Percentiles rank a stretch among this genome's conserved stretches.
Conservation (phyloP, 768 basidiomycete genomes). For the Pisolithus tinctorius region DNA sequence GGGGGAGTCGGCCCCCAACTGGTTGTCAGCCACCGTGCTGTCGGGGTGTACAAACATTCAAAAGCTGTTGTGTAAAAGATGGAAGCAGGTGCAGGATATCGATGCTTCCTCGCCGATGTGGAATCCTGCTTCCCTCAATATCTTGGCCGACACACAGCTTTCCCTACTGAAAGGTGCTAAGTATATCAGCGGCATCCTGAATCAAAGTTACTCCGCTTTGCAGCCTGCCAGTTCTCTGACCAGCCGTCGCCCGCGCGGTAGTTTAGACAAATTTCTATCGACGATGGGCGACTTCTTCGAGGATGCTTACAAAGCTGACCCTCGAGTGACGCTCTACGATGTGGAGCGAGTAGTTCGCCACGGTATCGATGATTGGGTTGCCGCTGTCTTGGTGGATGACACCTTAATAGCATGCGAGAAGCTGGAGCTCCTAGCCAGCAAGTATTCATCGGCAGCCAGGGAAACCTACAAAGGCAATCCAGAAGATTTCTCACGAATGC, state of each 20-base stretch:
- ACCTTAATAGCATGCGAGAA: slow-evolving; percentile 9
- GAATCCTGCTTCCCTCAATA: slow-evolving; percentile 22
- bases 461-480: slow-evolving; percentile 27
- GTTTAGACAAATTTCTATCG: slow-evolving; percentile 15
- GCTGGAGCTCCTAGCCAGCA: slow-evolving; percentile 18
- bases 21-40: slow-evolving; percentile 8
- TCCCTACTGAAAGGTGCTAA: slow-evolving; percentile 24
- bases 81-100: slow-evolving; percentile 25
- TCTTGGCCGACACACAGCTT: slow-evolving; percentile 25
- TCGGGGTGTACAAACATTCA: slow-evolving; percentile 12
- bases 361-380: slow-evolving; percentile 30
- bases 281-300: slow-evolving; percentile 6
- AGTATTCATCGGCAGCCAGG: slow-evolving; percentile 23
- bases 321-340: slow-evolving; percentile 25
- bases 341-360: slow-evolving; percentile 30
- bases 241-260: slow-evolving; percentile 4
- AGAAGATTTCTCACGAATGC: slow-evolving; percentile 36
- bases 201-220: not conserved
- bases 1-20: slow-evolving; percentile 7
- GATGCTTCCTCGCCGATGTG: slow-evolving; percentile 25
- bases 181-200: slow-evolving; percentile 20
- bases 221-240: not conserved
- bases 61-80: slow-evolving; percentile 26
- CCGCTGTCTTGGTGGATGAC: not conserved
- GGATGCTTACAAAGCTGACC: slow-evolving; percentile 6